These are phyloP conservation scores for Bacterosira constricta DNA, from an alignment of 108 stramenopile genomes.

Conservation along the genomic window DNA sequence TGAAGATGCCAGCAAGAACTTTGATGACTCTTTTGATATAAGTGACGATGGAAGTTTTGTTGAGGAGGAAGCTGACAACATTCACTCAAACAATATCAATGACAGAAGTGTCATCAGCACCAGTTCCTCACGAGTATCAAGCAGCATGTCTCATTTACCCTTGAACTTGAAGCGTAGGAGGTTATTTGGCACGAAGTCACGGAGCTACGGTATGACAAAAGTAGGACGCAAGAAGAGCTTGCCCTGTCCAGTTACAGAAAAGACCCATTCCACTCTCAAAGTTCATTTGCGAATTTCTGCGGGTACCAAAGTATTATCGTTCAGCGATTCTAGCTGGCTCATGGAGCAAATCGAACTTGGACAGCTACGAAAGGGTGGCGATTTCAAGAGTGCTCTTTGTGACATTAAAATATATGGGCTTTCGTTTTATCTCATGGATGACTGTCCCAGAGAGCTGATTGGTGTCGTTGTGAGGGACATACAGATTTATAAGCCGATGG, in stretches of 20 bases:
- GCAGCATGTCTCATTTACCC: not conserved
- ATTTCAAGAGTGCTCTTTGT: constrained; percentile 26
- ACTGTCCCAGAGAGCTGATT: constrained; percentile 43
- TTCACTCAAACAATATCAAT: not conserved
- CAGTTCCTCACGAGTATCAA: not conserved
- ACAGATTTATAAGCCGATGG: constrained; percentile 31
- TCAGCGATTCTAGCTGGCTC: constrained; percentile 37
- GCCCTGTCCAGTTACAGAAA: constrained; percentile 11
- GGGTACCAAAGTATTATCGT: constrained; percentile 48
- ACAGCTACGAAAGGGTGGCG: constrained; percentile 33
- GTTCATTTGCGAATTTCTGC: constrained; percentile 43
- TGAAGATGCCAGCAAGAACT: not conserved
- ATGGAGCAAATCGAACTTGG: constrained; percentile 39
- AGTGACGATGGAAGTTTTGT: not conserved
- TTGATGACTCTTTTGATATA: not conserved
- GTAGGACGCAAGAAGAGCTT: constrained; percentile 36
- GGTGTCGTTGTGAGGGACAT: constrained; percentile 39
- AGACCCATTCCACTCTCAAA: constrained; percentile 3
- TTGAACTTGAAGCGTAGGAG: not conserved
- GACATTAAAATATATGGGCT: constrained; percentile 29
- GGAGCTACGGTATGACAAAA: constrained; percentile 30
- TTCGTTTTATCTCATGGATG: constrained; percentile 35
- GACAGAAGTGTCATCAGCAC: not conserved
- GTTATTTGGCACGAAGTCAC: constrained; percentile 15
- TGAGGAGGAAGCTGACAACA: not conserved